Evolutionary conservation across 768 basidiomycete species (phyloP).

Genomic region (Panaeolus cyanescens): DNA sequence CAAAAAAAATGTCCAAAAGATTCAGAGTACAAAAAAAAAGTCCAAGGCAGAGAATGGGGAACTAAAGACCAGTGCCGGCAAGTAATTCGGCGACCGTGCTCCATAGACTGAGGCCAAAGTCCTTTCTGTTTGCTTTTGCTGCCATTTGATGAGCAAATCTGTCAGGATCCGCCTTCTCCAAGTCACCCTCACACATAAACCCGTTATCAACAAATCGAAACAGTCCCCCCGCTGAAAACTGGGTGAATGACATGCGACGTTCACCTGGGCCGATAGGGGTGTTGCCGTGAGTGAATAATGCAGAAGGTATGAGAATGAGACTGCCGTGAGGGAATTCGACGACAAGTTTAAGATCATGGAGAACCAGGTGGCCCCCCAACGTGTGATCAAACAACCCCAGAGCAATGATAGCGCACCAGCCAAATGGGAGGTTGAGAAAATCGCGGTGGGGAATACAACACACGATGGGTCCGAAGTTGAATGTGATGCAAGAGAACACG

Average conservation of each 20-base stretch:
- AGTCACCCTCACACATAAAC: constrained; percentile 3
- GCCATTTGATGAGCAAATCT: background rate
- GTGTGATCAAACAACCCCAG: background rate
- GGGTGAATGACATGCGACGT: background rate
- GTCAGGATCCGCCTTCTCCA: background rate
- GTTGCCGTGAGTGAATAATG: background rate
- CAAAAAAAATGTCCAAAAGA: no score
- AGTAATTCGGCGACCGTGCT: no score
- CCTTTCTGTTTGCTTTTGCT: no score
- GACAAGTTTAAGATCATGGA: background rate
- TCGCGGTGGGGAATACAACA: background rate
- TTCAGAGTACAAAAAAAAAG: no score
- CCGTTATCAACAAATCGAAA: constrained; percentile 4
- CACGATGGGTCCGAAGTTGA: constrained; percentile 1
- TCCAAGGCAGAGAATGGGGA: no score
- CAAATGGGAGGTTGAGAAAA: constrained; percentile 1
- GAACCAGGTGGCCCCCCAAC: background rate
- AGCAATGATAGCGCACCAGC: constrained; percentile 1
- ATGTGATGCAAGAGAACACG: background rate
- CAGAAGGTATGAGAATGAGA: background rate
- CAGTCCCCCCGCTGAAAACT: background rate
- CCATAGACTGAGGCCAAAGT: no score
- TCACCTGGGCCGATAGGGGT: background rate
- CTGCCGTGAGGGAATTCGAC: constrained; percentile 3
- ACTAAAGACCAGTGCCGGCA: no score